phyloP scores from a whole-genome alignment of 2,329 filamentous ascomycete species.

The Chaetomiaceae sp. region DNA sequence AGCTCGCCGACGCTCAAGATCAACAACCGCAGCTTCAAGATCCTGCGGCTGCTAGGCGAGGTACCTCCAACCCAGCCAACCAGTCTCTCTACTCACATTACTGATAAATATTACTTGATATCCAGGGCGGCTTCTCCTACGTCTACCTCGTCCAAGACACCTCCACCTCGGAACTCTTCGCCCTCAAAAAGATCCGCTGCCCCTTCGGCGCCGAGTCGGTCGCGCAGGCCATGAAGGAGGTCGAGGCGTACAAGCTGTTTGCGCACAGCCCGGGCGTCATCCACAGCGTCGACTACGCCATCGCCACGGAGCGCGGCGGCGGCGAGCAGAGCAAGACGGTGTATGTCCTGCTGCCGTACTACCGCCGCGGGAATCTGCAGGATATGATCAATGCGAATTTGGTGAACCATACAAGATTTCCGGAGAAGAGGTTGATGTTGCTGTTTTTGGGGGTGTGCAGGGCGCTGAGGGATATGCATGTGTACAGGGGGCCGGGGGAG shows the following conservation, averaged over 20 bases:
- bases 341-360: slow-evolving; percentile 94
- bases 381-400: slow-evolving; percentile 98
- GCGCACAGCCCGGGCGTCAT: slow-evolving; percentile 80
- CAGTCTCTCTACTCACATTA: too few species aligned
- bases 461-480: slow-evolving; percentile 85
- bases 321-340: slow-evolving; percentile 76
- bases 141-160: slow-evolving; percentile 98
- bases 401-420: slow-evolving; percentile 88
- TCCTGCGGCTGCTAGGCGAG: slow-evolving; percentile 88
- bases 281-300: slow-evolving; percentile 74
- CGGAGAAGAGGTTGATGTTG: slow-evolving; percentile 80
- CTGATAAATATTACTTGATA: not conserved
- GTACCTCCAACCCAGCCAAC: slow-evolving; percentile 48
- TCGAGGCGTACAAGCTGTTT: slow-evolving; percentile 94
- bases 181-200: slow-evolving; percentile 97
- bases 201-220: slow-evolving; percentile 97
- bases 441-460: slow-evolving; percentile 89
- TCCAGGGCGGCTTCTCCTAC: slow-evolving; percentile 91
- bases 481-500: slow-evolving; percentile 58
- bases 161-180: slow-evolving; percentile 75
- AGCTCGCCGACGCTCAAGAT: slow-evolving; percentile 91
- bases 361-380: slow-evolving; percentile 89
- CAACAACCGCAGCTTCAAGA: slow-evolving; percentile 93
- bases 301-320: slow-evolving; percentile 65
- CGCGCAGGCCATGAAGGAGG: slow-evolving; percentile 89